Evolutionary conservation across 306 rosid species (phyloP).

Genomic region (Datisca glomerata): DNA sequence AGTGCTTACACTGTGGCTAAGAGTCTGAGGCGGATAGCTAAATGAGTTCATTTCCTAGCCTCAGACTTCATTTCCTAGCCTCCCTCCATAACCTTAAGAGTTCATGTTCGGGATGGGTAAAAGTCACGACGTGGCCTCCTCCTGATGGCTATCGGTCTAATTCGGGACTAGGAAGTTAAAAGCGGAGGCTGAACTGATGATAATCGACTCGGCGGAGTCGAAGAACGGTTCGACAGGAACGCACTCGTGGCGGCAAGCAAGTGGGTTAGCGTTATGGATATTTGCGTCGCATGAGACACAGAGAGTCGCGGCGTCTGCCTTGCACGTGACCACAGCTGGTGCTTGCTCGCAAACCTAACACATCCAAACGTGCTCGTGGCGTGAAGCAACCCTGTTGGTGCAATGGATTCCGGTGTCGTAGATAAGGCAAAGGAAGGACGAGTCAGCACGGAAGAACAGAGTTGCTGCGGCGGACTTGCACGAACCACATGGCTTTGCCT

Average conservation of each 20-base stretch:
- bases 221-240: conserved; percentile 68
- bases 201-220: conserved; percentile 43
- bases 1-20: conserved; percentile 82
- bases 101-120: conserved; percentile 35
- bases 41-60: no score
- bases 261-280: conserved; percentile 84
- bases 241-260: conserved; percentile 84
- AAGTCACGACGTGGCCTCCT: conserved; percentile 31
- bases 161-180: conserved; percentile 23
- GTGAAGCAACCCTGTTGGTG: conserved; percentile 36
- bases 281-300: conserved; percentile 79
- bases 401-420: conserved; percentile 68
- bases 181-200: conserved; percentile 26
- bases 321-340: conserved; percentile 80
- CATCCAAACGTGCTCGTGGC: conserved; percentile 84
- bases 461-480: conserved; percentile 53
- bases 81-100: conserved; percentile 36
- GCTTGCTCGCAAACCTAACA: conserved; percentile 95
- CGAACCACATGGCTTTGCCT: conserved; percentile 62
- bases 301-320: conserved; percentile 85
- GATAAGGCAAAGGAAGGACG: conserved; percentile 57
- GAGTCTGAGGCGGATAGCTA: conserved; percentile 45
- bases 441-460: conserved; percentile 55
- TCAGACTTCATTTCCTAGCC: no score
- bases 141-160: conserved; percentile 13